Conservation (phyloP, 177 flowering plant genomes). For the Vitis hybrid region DNA sequence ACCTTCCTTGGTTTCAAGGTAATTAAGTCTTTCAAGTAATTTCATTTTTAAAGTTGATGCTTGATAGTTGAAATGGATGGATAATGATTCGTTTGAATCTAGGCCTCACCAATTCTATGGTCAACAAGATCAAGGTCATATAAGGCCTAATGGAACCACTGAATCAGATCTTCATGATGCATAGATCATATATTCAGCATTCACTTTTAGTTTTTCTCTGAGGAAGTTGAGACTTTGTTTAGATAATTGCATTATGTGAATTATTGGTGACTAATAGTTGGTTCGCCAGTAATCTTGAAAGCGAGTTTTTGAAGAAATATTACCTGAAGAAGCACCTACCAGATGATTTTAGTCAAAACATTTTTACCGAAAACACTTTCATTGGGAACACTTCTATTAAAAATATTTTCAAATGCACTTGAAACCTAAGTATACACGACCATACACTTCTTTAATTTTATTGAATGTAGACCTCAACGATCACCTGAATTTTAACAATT, state of each 20-base stretch:
- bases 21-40: background rate
- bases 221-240: too few species aligned
- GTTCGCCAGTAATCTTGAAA: too few species aligned
- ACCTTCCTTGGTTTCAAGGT: background rate
- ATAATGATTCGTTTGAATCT: background rate
- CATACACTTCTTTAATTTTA: background rate
- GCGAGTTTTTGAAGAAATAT: too few species aligned
- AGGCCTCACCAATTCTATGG: background rate
- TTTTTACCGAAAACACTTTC: too few species aligned
- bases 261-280: too few species aligned
- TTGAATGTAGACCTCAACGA: background rate
- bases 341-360: too few species aligned
- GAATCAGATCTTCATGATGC: background rate
- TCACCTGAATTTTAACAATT: fast-evolving
- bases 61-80: background rate
- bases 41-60: background rate
- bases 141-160: too few species aligned
- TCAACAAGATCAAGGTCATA: background rate
- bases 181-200: background rate
- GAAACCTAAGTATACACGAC: background rate
- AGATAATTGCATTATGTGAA: too few species aligned
- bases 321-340: too few species aligned
- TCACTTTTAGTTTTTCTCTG: too few species aligned
- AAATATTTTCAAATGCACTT: background rate
- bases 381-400: too few species aligned